A percentile compares a stretch with the other conserved stretches of the same genome.
Evolutionary conservation across 75 land plant genomes (phyloP).

Genomic region (Pseudotsuga menziesii): DNA sequence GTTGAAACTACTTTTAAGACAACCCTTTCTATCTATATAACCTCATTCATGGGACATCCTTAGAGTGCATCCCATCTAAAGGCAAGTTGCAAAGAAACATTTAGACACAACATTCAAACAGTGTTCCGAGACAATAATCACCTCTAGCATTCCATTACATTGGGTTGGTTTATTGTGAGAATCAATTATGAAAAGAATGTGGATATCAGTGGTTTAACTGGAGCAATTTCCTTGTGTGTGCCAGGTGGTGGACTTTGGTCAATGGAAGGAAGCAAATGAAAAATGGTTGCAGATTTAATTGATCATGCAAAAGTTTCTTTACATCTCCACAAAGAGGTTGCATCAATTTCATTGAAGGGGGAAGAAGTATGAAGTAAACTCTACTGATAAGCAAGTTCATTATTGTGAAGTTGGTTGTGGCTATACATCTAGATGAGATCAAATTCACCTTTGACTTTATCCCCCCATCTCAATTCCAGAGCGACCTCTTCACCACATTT

Average conservation of each 20-base stretch:
- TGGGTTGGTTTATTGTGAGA: constrained; percentile 78
- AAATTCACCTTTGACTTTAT: constrained; percentile 54
- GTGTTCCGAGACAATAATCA: too few relatives aligned
- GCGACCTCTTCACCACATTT: constrained; percentile 72
- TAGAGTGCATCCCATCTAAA: too few relatives aligned
- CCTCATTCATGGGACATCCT: too few relatives aligned
- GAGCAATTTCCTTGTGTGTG: constrained; percentile 87
- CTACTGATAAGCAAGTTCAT: constrained; percentile 38
- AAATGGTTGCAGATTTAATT: constrained; percentile 77
- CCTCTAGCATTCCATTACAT: too few relatives aligned
- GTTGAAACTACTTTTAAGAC: too few relatives aligned
- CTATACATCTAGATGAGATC: constrained; percentile 82
- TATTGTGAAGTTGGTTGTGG: constrained; percentile 72
- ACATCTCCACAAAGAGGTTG: constrained; percentile 53
- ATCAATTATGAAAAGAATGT: constrained; percentile 92
- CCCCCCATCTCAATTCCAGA: constrained; percentile 56
- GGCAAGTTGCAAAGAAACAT: too few relatives aligned
- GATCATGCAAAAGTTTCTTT: constrained; percentile 57
- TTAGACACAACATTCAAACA: too few relatives aligned
- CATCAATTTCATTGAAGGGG: constrained; percentile 45
- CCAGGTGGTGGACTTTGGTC: constrained; percentile 87
- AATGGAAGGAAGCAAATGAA: constrained; percentile 85
- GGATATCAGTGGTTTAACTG: constrained; percentile 83
- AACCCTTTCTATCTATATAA: too few relatives aligned
- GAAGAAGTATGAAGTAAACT: constrained; percentile 50